Percentiles rank a stretch among this genome's conserved stretches.
Evolutionary conservation across 192 early-diverging fungal genomes (phyloP).

Genomic region (Lunasporangiospora selenospora): DNA sequence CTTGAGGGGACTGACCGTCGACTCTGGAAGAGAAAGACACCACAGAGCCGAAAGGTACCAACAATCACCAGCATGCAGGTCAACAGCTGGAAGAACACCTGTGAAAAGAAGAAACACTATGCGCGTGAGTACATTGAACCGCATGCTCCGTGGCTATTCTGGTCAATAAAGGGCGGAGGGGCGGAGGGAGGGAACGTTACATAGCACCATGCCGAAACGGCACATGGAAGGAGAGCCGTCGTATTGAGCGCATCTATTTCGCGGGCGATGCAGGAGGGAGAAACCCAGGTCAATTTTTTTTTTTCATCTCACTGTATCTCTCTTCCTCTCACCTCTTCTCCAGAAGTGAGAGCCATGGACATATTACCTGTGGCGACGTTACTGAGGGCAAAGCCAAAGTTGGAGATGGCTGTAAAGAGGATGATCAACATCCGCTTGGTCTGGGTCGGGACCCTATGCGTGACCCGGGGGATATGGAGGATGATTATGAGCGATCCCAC

Average conservation of each 20-base stretch:
- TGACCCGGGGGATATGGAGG: constrained; percentile 14
- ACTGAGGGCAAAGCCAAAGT: constrained; percentile 25
- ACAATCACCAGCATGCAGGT: constrained; percentile 31
- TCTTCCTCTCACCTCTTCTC: no score
- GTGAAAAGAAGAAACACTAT: background rate
- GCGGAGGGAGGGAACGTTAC: constrained; percentile 1
- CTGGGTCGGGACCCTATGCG: constrained; percentile 16
- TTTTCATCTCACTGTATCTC: no score
- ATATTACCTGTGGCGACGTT: constrained; percentile 33
- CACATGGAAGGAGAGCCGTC: background rate
- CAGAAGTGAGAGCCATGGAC: no score
- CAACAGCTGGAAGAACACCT: constrained; percentile 42
- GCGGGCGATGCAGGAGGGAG: no score
- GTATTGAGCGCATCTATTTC: constrained; percentile 12
- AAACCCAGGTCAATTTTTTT: no score
- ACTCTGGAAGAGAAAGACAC: constrained; percentile 30
- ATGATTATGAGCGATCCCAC: constrained; percentile 28
- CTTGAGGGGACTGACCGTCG: constrained; percentile 19
- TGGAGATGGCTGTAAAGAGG: constrained; percentile 33
- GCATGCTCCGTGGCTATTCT: no score
- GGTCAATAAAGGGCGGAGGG: background rate
- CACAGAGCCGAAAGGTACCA: constrained; percentile 40
- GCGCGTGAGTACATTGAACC: background rate
- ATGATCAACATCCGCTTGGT: constrained; percentile 37
- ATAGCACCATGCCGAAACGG: constrained; percentile 40